phyloP scores from a whole-genome alignment of 2,329 filamentous ascomycete genomes.

The Pseudodiploospora longispora region DNA sequence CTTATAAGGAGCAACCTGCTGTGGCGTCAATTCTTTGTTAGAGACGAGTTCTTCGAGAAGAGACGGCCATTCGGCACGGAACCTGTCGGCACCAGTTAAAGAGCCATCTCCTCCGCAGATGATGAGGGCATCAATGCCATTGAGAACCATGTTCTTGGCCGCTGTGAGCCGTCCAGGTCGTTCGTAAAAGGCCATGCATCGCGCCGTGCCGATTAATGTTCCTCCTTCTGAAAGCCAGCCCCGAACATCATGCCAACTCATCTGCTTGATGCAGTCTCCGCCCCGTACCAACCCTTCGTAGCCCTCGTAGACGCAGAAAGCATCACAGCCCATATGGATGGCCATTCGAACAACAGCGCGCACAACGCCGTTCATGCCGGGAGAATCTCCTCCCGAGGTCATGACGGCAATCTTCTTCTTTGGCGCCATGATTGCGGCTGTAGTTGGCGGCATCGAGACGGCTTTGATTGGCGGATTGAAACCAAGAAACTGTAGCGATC shows the following conservation, averaged over 20 bases:
- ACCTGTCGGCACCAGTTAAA: conserved; percentile 89
- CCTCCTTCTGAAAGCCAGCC: conserved; percentile 92
- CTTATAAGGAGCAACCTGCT: conserved; percentile 68
- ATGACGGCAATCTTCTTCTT: conserved; percentile 76
- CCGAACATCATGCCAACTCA: conserved; percentile 89
- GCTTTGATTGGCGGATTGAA: conserved; percentile 2
- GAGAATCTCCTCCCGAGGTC: conserved; percentile 90
- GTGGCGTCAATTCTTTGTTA: conserved; percentile 59
- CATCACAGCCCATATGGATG: conserved; percentile 73
- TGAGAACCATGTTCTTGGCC: conserved; percentile 88
- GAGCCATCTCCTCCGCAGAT: conserved; percentile 97
- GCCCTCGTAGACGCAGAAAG: conserved; percentile 81
- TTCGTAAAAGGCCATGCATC: conserved; percentile 88
- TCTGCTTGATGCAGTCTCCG: conserved; percentile 77
- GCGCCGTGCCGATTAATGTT: conserved; percentile 89
- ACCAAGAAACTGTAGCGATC: conserved; percentile 11
- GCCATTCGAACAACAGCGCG: conserved; percentile 86
- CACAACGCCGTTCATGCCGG: conserved; percentile 89
- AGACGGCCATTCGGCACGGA: conserved; percentile 85
- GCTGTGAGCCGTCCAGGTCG: conserved; percentile 73
- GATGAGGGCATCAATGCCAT: conserved; percentile 90
- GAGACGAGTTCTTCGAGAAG: conserved; percentile 77
- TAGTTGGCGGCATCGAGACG: conserved; percentile 9
- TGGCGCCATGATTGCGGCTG: conserved; percentile 30
- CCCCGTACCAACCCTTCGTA: conserved; percentile 93